Evolutionary conservation across 352 stramenopile genomes (phyloP).

Genomic region (Thraustochytrium striatum): DNA sequence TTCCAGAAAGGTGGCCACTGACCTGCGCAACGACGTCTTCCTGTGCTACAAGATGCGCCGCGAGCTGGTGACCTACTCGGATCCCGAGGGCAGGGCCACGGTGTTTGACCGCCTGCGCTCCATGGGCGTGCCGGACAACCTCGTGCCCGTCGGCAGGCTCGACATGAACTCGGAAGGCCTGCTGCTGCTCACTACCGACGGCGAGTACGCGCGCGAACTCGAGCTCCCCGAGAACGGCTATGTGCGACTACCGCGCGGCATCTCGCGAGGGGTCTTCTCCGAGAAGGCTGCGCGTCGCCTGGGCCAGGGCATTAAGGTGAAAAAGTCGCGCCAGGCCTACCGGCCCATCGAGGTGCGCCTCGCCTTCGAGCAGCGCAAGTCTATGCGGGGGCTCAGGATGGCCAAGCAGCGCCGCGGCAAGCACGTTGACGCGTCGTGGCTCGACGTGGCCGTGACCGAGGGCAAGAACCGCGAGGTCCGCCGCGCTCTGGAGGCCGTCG

Average conservation of each 20-base stretch:
- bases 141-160: conserved; percentile 79
- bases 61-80: conserved; percentile 56
- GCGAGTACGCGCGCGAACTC: conserved; percentile 75
- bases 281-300: conserved; percentile 43
- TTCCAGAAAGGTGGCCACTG: conserved; percentile 33
- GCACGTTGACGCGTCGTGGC: conserved; percentile 62
- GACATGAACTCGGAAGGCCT: conserved; percentile 85
- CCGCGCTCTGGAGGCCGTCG: conserved; percentile 74
- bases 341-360: conserved; percentile 58
- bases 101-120: conserved; percentile 76
- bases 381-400: conserved; percentile 66
- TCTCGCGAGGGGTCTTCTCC: conserved; percentile 63
- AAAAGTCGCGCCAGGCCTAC: conserved; percentile 65
- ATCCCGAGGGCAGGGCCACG: conserved; percentile 68
- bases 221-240: conserved; percentile 76
- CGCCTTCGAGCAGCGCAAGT: conserved; percentile 54
- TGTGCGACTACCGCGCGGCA: conserved; percentile 70
- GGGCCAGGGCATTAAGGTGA: conserved; percentile 68
- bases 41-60: conserved; percentile 77
- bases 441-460: conserved; percentile 74
- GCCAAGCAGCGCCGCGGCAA: conserved; percentile 65
- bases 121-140: conserved; percentile 72
- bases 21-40: conserved; percentile 65
- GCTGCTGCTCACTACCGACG: conserved; percentile 83
- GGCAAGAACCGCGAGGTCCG: conserved; percentile 85